Evolutionary conservation across 2,329 filamentous ascomycete genomes (phyloP).

Genomic region (Ophiostoma triangulosporum): DNA sequence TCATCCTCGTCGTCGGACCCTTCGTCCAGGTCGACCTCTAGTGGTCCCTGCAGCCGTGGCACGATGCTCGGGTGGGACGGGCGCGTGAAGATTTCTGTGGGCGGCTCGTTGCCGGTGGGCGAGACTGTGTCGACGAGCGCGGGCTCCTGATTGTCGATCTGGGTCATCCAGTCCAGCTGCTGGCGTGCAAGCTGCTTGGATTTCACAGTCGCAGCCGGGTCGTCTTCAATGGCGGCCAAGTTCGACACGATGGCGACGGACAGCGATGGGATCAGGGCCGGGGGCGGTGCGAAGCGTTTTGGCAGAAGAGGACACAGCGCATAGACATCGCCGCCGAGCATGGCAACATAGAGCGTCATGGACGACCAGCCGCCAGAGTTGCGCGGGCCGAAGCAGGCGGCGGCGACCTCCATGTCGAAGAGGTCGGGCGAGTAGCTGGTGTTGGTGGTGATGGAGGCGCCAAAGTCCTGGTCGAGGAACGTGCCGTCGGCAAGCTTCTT

Average conservation of each 20-base stretch:
- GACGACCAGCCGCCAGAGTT: constrained; percentile 76
- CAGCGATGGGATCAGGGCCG: constrained; percentile 66
- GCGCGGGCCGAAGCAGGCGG: constrained; percentile 61
- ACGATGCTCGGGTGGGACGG: constrained; percentile 43
- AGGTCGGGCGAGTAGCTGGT: constrained; percentile 79
- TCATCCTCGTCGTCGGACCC: constrained; percentile 40
- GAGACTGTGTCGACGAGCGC: constrained; percentile 30
- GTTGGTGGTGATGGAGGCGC: constrained; percentile 60
- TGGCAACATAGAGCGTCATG: constrained; percentile 96
- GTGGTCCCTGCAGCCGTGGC: constrained; percentile 49
- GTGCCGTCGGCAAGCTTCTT: constrained; percentile 79
- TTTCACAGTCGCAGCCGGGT: constrained; percentile 36
- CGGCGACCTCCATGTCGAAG: constrained; percentile 87
- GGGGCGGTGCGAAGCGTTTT: constrained; percentile 67
- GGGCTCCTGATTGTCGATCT: constrained; percentile 50
- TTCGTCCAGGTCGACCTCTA: constrained; percentile 40
- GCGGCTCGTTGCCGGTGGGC: constrained; percentile 31
- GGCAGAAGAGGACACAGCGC: constrained; percentile 84
- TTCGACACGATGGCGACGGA: constrained; percentile 73
- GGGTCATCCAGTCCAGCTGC: constrained; percentile 54
- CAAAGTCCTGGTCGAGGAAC: constrained; percentile 69
- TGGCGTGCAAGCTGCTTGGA: constrained; percentile 47
- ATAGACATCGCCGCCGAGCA: constrained; percentile 85
- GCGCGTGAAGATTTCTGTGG: constrained; percentile 41
- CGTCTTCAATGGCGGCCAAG: constrained; percentile 47